Percentiles rank a stretch among this genome's conserved stretches.
Conservation (phyloP, 2,329 filamentous ascomycete species). For the Penicillium freii region DNA sequence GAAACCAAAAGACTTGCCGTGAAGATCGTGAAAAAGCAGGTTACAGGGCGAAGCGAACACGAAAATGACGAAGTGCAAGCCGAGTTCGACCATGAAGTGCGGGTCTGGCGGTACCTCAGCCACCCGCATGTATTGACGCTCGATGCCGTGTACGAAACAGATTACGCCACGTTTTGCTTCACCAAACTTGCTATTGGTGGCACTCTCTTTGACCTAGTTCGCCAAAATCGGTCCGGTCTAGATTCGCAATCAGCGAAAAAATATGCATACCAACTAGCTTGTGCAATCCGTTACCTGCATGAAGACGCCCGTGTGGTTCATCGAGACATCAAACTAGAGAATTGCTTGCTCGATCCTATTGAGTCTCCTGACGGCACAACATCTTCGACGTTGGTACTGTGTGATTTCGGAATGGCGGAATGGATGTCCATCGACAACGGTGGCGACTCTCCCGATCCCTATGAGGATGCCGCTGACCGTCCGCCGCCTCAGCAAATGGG, state of each 20-base stretch:
- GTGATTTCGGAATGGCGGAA: conserved; percentile 69
- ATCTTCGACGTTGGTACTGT: conserved; percentile 59
- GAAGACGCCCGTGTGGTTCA: conserved; percentile 66
- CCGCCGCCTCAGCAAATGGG: conserved; percentile 53
- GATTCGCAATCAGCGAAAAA: conserved; percentile 53
- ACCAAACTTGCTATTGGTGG: conserved; percentile 63
- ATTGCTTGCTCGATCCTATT: conserved; percentile 61
- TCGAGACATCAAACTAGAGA: conserved; percentile 68
- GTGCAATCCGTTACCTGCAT: conserved; percentile 64
- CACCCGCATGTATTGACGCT: conserved; percentile 63
- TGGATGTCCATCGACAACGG: conserved; percentile 60
- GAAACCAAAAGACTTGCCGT: conserved; percentile 57
- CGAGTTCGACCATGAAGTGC: conserved; percentile 67
- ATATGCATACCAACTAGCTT: conserved; percentile 63
- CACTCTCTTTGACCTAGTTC: conserved; percentile 63
- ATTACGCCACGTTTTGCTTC: conserved; percentile 68
- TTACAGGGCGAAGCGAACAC: conserved; percentile 54
- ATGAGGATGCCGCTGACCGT: conserved; percentile 46
- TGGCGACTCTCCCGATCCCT: conserved; percentile 51
- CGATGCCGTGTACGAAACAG: conserved; percentile 63
- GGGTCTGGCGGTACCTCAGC: conserved; percentile 64
- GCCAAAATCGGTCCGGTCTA: conserved; percentile 55
- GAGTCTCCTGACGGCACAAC: conserved; percentile 47
- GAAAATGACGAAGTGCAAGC: conserved; percentile 66
- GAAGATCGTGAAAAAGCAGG: conserved; percentile 64